Percentiles rank a stretch among this genome's conserved stretches.
Evolutionary conservation across 1,284 basidiomycete genomes (phyloP).

Genomic region (Marasmius oreades): DNA sequence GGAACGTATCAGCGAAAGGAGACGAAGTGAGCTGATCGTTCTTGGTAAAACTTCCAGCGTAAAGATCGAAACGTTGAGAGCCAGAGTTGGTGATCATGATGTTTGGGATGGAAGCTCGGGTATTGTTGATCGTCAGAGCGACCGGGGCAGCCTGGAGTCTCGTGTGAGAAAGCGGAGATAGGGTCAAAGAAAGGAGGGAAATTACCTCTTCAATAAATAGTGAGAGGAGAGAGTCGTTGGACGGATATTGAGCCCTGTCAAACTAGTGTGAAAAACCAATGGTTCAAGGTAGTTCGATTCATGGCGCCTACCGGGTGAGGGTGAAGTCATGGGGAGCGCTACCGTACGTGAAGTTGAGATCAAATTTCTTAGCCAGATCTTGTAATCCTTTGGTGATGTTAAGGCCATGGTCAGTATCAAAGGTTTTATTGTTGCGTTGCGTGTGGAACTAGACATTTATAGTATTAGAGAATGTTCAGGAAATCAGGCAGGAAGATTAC

Average conservation of each 20-base stretch:
- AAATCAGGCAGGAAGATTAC: constrained; percentile 28
- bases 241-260: constrained; percentile 57
- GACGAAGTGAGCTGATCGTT: constrained; percentile 77
- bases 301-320: constrained; percentile 45
- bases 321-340: constrained; percentile 73
- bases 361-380: constrained; percentile 48
- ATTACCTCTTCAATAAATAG: constrained; percentile 58
- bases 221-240: constrained; percentile 58
- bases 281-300: neutral
- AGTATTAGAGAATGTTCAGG: neutral
- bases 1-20: constrained; percentile 62
- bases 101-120: constrained; percentile 54
- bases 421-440: constrained; percentile 35
- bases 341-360: constrained; percentile 57
- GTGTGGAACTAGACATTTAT: constrained; percentile 51
- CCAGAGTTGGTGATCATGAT: constrained; percentile 75
- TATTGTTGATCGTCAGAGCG: constrained; percentile 57
- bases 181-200: constrained; percentile 11
- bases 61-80: constrained; percentile 73
- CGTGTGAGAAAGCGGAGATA: neutral
- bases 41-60: constrained; percentile 66
- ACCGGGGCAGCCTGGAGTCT: constrained; percentile 41
- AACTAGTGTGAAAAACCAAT: neutral
- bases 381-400: constrained; percentile 54
- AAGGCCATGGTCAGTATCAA: constrained; percentile 54